Evolutionary conservation across 768 basidiomycete species (phyloP), one percentile per base, ranked within the genome.

Genomic region (Amanita pseudoporphyria): DNA sequence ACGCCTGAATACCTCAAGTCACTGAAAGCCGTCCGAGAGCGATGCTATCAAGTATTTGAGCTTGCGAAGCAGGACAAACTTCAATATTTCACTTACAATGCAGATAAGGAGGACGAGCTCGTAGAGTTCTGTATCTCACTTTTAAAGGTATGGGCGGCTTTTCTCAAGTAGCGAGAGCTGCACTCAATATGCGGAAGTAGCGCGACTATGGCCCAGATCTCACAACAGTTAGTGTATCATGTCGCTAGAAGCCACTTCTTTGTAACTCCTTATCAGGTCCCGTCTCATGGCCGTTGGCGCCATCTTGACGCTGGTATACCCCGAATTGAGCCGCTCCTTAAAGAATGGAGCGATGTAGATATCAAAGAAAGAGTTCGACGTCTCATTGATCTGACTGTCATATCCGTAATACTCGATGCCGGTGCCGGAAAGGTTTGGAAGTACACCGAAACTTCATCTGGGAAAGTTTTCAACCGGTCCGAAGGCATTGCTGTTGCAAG

Each of bases 401-500:
- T 90, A 26, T 92, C 91, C 9, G 95, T 98, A 6, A 74, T 98
- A 12, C 79, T 99, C 31, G 95, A 98, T 58, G 95, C 94, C 0
- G 94, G 94, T 1, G 95, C 94, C 0, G 95, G 94, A 0, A 83
- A 78, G 49, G 58, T 67, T 1, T 98, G 94, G 94, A 65, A 64
- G 9, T 98, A 85, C 64, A 71, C 67, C 6, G 92, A 94, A 51
- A 62, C 72, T 5, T 67, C 61, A 0, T 74, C 77, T 0, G 77
- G 76, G 0, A 58, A 70, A 49, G 69, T 63, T 0, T 91, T 81
- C 63, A 60, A 68, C 45, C 74, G 85, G 57, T 93, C 77, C 5
- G 88, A 82, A 60, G 95, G 95, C 0, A 68, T 99, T 5, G 95
- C 84, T 0, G 83, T 97, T 5, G 95, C 92, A 0, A 91, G 87